Base-by-base conservation (phyloP, 192 early-diverging fungal genomes). In the Geosiphon pyriformis region DNA sequence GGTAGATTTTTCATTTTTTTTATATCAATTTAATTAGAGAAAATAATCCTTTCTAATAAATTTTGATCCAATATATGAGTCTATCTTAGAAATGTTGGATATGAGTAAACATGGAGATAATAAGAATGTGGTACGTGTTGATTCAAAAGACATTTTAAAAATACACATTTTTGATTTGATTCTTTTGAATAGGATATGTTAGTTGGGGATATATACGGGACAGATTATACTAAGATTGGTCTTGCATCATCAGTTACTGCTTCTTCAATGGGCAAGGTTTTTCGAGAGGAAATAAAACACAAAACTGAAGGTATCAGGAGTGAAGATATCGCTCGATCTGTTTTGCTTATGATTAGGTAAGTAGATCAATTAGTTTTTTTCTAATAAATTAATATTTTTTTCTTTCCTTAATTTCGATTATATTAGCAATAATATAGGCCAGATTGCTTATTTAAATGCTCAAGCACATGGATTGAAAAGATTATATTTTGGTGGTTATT, bases 401-500 rank as follows among this genome's bases (percentile, higher is more conserved):
- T 54, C 34, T 12, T 0, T 65, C 32, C 4, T 65, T 15, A 17
- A 20, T n/a, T 49, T 15, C 3, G 59, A 29, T 30, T 26, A 23
- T 65, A 1, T 25, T 73, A 89, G 92, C 74, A 99, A 99, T 81
- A 99, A 96, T 73, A 93, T 99, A 83, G 95, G 96, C 10, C 96
- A 99, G 74, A 97, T 99, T 61, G 96, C 95, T 0, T 99, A 94
- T 65, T 77, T 99, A 60, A 97, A 97, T 70, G 96, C 96, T 6
- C 87, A 93, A 71, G 84, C 89, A 27, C 95, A 97, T 78, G 90
- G 88, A 22, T 85, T 97, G 61, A 76, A 78, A 22, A 81, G 82
- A 52, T 97, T 99, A 59, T 99, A 97, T 78, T 99, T 99, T 78
- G 92, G 92, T 71, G 96, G 96, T 30, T 96, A 91, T 76, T 99